Evolutionary conservation across 1,284 basidiomycete species (phyloP).

Genomic region (Pseudozyma sp.): DNA sequence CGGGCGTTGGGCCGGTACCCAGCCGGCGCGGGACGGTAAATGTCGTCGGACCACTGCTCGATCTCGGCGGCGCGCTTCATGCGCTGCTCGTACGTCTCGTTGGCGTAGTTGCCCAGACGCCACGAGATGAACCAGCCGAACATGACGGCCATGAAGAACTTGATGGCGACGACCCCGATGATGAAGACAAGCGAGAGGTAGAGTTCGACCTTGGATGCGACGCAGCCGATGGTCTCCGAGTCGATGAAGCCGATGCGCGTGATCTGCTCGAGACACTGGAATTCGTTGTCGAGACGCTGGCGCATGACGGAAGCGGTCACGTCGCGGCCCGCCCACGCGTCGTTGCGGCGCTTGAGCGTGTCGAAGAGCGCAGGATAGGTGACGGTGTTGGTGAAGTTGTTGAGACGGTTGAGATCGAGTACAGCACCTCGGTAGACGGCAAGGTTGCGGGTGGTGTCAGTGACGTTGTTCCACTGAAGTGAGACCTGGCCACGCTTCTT

Average conservation of each 20-base stretch:
- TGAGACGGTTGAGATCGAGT: slow-evolving; percentile 84
- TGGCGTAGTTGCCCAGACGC: slow-evolving; percentile 90
- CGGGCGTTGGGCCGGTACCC: slow-evolving; percentile 83
- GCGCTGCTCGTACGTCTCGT: slow-evolving; percentile 93
- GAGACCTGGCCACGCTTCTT: slow-evolving; percentile 83
- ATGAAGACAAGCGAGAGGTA: slow-evolving; percentile 97
- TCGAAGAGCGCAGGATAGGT: slow-evolving; percentile 85
- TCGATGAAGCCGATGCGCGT: slow-evolving; percentile 92
- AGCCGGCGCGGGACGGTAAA: slow-evolving; percentile 91
- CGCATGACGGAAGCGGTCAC: slow-evolving; percentile 84
- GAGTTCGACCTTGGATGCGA: slow-evolving; percentile 92
- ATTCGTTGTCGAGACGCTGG: slow-evolving; percentile 75
- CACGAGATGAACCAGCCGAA: slow-evolving; percentile 98
- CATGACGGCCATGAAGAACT: slow-evolving; percentile 94
- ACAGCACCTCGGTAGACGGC: slow-evolving; percentile 93
- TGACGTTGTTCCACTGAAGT: slow-evolving; percentile 89
- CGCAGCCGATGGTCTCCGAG: slow-evolving; percentile 91
- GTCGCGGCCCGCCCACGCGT: slow-evolving; percentile 83
- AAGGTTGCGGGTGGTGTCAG: slow-evolving; percentile 78
- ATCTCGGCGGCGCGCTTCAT: slow-evolving; percentile 90
- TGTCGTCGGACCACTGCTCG: slow-evolving; percentile 96
- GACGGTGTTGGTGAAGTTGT: slow-evolving; percentile 83
- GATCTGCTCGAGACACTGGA: slow-evolving; percentile 86
- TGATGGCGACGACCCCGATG: slow-evolving; percentile 92
- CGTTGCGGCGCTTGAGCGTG: slow-evolving; percentile 77